These are phyloP conservation scores for Colletotrichum sp. DNA, from an alignment of 2,329 filamentous ascomycete genomes.

Conservation along the genomic window DNA sequence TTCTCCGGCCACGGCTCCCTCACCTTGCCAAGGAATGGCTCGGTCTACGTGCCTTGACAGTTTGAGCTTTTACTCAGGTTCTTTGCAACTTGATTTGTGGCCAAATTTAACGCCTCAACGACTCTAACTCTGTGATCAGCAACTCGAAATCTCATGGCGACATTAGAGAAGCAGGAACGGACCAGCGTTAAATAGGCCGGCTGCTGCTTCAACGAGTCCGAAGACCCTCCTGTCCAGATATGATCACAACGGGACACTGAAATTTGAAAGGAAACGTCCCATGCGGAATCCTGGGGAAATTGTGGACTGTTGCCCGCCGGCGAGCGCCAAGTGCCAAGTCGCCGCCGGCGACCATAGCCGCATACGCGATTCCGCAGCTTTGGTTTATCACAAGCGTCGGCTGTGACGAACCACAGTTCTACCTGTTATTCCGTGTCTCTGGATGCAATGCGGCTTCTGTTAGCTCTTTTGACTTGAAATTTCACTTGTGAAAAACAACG, in stretches of 20 bases:
- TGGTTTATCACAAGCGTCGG: neutral
- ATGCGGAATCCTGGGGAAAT: neutral
- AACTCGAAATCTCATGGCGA: accelerated
- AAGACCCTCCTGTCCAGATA: accelerated
- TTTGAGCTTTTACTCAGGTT: neutral
- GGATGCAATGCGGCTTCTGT: accelerated
- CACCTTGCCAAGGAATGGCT: neutral
- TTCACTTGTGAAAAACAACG: accelerated
- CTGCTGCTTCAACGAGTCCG: neutral
- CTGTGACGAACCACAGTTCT: neutral
- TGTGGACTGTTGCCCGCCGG: neutral
- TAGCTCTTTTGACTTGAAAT: neutral
- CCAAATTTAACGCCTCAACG: neutral
- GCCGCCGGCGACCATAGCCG: neutral
- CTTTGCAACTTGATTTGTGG: neutral
- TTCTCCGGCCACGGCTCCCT: accelerated
- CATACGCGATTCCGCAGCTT: accelerated
- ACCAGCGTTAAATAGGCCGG: neutral
- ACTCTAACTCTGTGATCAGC: neutral
- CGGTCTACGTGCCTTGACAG: accelerated
- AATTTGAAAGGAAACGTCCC: too few relatives aligned
- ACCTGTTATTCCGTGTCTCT: neutral
- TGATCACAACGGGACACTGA: too few relatives aligned
- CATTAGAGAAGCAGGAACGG: neutral
- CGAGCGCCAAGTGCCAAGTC: neutral